Evolutionary conservation across 129 eudicot species (phyloP).

Genomic region (Pseudognaphalium luteoalbum): DNA sequence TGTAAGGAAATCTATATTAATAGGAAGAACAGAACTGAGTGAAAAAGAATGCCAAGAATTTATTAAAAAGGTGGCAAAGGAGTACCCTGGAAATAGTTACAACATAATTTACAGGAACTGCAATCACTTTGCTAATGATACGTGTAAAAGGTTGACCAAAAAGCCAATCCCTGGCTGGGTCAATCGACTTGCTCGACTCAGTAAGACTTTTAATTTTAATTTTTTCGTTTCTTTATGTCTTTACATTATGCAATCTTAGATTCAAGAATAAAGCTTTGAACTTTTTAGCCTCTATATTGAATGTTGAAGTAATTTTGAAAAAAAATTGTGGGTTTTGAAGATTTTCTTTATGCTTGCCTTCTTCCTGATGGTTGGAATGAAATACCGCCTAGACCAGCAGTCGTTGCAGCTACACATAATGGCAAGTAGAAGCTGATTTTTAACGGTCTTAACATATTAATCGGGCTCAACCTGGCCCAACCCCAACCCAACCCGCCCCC

Average conservation of each 20-base stretch:
- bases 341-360: constrained; percentile 74
- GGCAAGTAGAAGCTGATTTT: constrained; percentile 52
- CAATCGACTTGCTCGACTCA: constrained; percentile 83
- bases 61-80: constrained; percentile 65
- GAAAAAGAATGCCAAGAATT: constrained; percentile 60
- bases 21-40: constrained; percentile 77
- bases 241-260: background rate
- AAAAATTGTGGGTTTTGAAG: constrained; percentile 37
- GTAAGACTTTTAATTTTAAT: constrained; percentile 44
- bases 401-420: constrained; percentile 22
- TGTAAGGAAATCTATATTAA: constrained; percentile 69
- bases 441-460: constrained; percentile 40
- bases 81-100: constrained; percentile 73
- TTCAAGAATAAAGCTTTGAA: background rate
- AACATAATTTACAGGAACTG: constrained; percentile 78
- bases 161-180: constrained; percentile 92
- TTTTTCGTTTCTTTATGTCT: background rate
- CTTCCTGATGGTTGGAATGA: constrained; percentile 77
- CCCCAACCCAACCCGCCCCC: background rate
- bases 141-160: constrained; percentile 58
- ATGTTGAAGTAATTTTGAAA: background rate
- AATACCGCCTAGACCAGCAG: constrained; percentile 55
- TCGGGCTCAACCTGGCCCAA: constrained; percentile 4
- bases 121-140: constrained; percentile 87
- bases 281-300: background rate